These are phyloP conservation scores for Blepharisma japonicum DNA, from an alignment of 73 alveolate species.

Conservation along the genomic window DNA sequence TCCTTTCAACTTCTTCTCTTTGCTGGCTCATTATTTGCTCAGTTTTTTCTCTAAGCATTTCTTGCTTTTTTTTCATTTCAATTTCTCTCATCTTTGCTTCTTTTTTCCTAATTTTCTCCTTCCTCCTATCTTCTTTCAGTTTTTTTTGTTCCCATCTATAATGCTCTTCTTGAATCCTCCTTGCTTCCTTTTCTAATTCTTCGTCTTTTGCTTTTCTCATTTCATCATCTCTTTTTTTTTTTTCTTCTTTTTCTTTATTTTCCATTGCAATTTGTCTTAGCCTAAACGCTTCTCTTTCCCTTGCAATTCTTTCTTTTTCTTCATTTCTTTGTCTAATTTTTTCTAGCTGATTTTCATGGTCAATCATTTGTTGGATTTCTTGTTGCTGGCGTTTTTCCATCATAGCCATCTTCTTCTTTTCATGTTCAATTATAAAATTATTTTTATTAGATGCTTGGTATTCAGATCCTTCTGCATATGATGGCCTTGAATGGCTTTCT, in stretches of 20 bases:
- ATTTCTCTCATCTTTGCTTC: constrained; percentile 18
- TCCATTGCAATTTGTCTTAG: neutral
- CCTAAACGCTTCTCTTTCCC: neutral
- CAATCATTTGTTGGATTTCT: neutral
- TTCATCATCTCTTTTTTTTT: neutral
- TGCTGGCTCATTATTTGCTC: neutral
- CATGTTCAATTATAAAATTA: neutral
- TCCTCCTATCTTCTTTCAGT: neutral
- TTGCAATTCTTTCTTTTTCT: neutral
- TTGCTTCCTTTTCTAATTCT: neutral
- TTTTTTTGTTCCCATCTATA: neutral
- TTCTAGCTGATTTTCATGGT: neutral
- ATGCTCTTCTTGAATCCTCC: neutral
- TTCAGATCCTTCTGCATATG: neutral
- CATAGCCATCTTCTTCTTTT: neutral
- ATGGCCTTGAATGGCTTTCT: neutral
- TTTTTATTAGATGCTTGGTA: neutral
- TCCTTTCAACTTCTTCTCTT: neutral
- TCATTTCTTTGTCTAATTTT: neutral
- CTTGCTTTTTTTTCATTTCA: neutral
- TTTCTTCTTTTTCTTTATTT: neutral
- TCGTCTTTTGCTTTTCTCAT: neutral
- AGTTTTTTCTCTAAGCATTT: neutral
- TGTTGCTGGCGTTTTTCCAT: neutral
- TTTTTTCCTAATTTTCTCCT: neutral